Evolutionary conservation across 805 yeast genomes (phyloP).

Genomic region (Pichia rugopelliculosa): DNA sequence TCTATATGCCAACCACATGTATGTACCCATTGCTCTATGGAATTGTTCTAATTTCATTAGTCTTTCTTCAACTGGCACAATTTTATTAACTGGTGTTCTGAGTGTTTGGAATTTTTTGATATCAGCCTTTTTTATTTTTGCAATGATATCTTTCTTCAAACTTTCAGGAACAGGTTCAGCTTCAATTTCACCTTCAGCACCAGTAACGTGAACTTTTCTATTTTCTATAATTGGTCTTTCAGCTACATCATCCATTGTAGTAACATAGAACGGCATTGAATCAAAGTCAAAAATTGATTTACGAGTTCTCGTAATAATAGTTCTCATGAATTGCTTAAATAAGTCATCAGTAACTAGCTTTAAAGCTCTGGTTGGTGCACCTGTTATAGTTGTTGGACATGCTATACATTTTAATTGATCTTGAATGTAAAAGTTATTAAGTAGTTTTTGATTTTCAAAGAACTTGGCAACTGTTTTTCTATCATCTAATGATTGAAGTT

Average conservation of each 20-base stretch:
- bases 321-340: slow-evolving; percentile 40
- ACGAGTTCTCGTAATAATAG: slow-evolving; percentile 49
- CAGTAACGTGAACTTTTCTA: slow-evolving; percentile 10
- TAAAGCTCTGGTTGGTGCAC: slow-evolving; percentile 19
- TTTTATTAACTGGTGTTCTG: slow-evolving; percentile 14
- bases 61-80: slow-evolving; percentile 25
- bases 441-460: slow-evolving; percentile 19
- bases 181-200: slow-evolving; percentile 18
- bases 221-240: slow-evolving; percentile 7
- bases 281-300: slow-evolving; percentile 46
- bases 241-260: slow-evolving; percentile 15
- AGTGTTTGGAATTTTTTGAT: slow-evolving; percentile 13
- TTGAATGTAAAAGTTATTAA: slow-evolving; percentile 21
- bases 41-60: slow-evolving; percentile 47
- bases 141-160: slow-evolving; percentile 14
- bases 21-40: slow-evolving; percentile 61
- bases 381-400: slow-evolving; percentile 24
- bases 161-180: slow-evolving; percentile 27
- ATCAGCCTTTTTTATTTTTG: slow-evolving; percentile 11
- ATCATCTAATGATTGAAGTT: slow-evolving; percentile 24
- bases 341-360: slow-evolving; percentile 30
- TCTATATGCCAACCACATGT: slow-evolving; percentile 80
- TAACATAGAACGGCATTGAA: slow-evolving; percentile 26
- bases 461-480: slow-evolving; percentile 20
- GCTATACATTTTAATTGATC: slow-evolving; percentile 33